Base-by-base conservation (phyloP, 2,329 filamentous ascomycete genomes). In the Gaeumannomyces sp. region DNA sequence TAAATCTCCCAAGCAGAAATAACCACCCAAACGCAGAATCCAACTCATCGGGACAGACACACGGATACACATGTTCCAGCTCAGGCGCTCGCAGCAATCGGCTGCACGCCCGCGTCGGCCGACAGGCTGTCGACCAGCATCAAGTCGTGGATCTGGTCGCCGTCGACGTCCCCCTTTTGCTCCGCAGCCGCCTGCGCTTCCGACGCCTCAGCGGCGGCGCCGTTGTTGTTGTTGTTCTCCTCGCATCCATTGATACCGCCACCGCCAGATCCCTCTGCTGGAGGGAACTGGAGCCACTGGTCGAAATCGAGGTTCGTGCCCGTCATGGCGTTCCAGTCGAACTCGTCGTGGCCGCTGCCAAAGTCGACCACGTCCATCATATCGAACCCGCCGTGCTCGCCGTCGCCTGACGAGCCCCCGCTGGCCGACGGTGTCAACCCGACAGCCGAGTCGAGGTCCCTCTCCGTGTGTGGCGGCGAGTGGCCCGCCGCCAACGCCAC, bases 281-380 rank as follows among this genome's bases (percentile, higher is more conserved):
- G 38, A 1, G 62, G 83, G 67, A 85, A 86, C 66, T 86, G 81
- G 28, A 86, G 76, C 81, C 83, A 86, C 69, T 85, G 82, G 65
- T 85, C 83, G 64, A 85, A 83, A 64, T 86, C 83, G 66, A 85
- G 80, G 66, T 84, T 83, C 11, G 81, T 80, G 58, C 7, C 81
- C 22, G 81, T 76, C 4, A 83, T 75, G 27, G 79, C 79, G 67
- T 82, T 81, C 82, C 82, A 85, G 68, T 85, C 82, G 65, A 85
- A 82, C 63, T 81, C 80, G 60, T 80, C 79, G 62, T 79, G 77
- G 35, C 76, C 77, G 70, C 78, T 75, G 11, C 65, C 71, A 61
- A 83, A 79, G 69, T 83, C 80, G 61, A 82, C 75, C 56, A 38
- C 62, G 61, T 81, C 80, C 67, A 80, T 73, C 13, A 73, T 70